A percentile compares a stretch with the other conserved stretches of the same genome.
Evolutionary conservation across 345 rosid species (phyloP).

Genomic region (Rhodamnia argentea): DNA sequence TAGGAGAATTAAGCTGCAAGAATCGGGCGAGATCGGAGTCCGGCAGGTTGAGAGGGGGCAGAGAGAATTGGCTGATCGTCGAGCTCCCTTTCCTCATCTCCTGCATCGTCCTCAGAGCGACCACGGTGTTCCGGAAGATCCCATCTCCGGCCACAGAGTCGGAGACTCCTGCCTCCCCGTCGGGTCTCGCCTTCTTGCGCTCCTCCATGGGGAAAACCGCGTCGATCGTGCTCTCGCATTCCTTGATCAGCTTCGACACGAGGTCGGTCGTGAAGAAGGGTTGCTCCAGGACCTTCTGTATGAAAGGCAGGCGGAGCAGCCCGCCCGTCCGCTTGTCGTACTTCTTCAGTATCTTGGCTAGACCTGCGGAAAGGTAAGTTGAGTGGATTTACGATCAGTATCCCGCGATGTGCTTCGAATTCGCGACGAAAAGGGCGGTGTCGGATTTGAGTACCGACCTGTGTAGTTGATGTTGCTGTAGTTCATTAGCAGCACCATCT

Average conservation of each 20-base stretch:
- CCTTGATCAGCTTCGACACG: constrained; percentile 59
- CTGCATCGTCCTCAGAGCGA: constrained; percentile 61
- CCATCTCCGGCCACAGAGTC: constrained; percentile 38
- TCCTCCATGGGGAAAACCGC: constrained; percentile 34
- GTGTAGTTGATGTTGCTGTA: constrained; percentile 89
- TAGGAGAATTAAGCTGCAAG: constrained; percentile 38
- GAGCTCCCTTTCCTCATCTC: constrained; percentile 84
- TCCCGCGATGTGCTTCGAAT: neutral
- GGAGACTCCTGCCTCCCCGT: constrained; percentile 12
- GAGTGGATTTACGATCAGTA: neutral
- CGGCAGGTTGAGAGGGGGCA: constrained; percentile 64
- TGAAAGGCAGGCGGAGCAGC: constrained; percentile 44
- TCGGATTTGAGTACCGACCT: constrained; percentile 16
- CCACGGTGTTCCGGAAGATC: constrained; percentile 65
- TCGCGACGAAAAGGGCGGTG: no score
- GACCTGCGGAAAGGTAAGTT: constrained; percentile 18
- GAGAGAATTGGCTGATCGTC: constrained; percentile 49
- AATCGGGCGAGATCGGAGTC: constrained; percentile 40
- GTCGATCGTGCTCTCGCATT: constrained; percentile 60
- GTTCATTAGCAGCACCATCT: constrained; percentile 78
- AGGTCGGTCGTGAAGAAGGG: constrained; percentile 80
- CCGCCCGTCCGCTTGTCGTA: constrained; percentile 75
- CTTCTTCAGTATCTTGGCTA: constrained; percentile 83
- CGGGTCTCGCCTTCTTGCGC: neutral
- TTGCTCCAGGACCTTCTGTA: constrained; percentile 55